Conservation (phyloP, 177 flowering plant species). For the Vitis hybrid region DNA sequence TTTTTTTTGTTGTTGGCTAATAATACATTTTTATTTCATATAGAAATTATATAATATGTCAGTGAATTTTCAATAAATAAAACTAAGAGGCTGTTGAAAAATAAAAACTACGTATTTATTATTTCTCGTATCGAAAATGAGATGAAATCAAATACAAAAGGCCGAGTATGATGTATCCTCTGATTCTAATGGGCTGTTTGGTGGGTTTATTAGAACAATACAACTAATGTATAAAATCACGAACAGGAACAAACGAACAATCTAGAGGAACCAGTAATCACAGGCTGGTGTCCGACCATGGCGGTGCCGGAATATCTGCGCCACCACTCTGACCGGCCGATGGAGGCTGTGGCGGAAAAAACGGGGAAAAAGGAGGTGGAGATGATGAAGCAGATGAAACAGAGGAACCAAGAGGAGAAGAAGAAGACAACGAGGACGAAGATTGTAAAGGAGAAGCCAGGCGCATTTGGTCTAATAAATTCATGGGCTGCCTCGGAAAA, state of each 20-base stretch:
- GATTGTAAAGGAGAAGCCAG: conserved; percentile 13
- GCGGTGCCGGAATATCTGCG: neutral
- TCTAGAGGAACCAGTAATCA: conserved; percentile 11
- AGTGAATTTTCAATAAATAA: no score
- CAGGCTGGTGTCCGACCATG: conserved; percentile 13
- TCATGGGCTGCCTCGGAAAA: conserved; percentile 23
- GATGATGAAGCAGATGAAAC: conserved; percentile 6
- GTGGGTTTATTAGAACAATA: no score
- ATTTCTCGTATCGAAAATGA: no score
- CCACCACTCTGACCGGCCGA: neutral
- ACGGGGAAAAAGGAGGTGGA: conserved; percentile 3
- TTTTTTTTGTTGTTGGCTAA: no score
- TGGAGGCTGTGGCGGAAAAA: conserved; percentile 6
- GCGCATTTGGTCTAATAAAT: conserved; percentile 29
- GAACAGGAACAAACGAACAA: neutral
- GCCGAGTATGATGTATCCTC: no score
- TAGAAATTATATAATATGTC: no score
- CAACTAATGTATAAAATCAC: no score
- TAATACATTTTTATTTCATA: no score
- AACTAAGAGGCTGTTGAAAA: no score
- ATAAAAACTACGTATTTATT: no score
- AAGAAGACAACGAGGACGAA: conserved; percentile 4
- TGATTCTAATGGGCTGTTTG: no score
- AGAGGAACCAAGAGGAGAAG: neutral
- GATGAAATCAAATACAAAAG: no score